A percentile compares a stretch with the other conserved stretches of the same genome.
These are phyloP conservation scores for Pythium phragmiticola DNA, from an alignment of 352 stramenopile species.

Conservation along the genomic window DNA sequence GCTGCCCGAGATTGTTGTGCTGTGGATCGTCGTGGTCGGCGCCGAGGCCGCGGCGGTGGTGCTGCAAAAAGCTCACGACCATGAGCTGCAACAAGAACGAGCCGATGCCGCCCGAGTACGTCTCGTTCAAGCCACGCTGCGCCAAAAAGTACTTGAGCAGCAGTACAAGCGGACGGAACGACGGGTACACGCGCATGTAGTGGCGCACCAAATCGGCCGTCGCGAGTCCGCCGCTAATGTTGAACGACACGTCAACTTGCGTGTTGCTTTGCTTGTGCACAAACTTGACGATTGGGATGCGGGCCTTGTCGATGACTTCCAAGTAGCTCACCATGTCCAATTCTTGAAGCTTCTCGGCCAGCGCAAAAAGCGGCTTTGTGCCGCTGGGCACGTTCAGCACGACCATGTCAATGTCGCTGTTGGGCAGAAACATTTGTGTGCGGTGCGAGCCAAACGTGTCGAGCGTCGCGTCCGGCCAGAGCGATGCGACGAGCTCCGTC, in stretches of 20 bases:
- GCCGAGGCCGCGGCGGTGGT: constrained; percentile 63
- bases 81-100: constrained; percentile 95
- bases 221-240: constrained; percentile 73
- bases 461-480: constrained; percentile 69
- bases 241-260: constrained; percentile 94
- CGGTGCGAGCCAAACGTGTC: constrained; percentile 92
- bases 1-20: constrained; percentile 89
- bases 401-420: constrained; percentile 95
- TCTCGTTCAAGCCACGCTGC: constrained; percentile 93
- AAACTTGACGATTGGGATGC: constrained; percentile 96
- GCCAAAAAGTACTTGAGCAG: constrained; percentile 96
- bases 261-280: constrained; percentile 88
- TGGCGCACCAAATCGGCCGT: constrained; percentile 88
- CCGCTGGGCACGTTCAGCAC: constrained; percentile 71
- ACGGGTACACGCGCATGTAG: constrained; percentile 91
- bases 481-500: constrained; percentile 43
- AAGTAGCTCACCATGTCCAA: constrained; percentile 87
- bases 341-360: constrained; percentile 52
- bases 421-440: constrained; percentile 91
- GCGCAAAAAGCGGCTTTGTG: constrained; percentile 54
- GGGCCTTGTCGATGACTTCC: constrained; percentile 94
- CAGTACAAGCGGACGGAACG: constrained; percentile 91
- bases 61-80: constrained; percentile 94
- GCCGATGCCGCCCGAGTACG: constrained; percentile 92
- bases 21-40: constrained; percentile 57